These are phyloP conservation scores for Salvia sclarea DNA, from an alignment of 305 asterid genomes.

Conservation along the genomic window DNA sequence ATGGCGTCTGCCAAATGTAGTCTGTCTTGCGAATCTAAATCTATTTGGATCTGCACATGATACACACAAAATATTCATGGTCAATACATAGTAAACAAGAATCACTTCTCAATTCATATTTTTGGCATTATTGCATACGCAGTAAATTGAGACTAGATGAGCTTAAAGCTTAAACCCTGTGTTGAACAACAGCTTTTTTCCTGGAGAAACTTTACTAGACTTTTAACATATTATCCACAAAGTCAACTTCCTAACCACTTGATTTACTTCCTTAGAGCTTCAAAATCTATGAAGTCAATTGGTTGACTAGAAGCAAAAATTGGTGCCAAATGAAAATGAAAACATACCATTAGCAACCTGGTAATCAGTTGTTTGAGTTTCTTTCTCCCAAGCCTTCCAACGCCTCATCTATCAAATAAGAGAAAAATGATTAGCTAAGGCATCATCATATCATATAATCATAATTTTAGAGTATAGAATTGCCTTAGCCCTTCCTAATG, in stretches of 20 bases:
- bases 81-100: neutral
- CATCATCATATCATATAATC: no score
- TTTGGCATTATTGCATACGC: neutral
- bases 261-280: neutral
- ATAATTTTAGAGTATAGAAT: neutral
- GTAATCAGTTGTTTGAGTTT: constrained; percentile 34
- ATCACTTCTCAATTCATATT: neutral
- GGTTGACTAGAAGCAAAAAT: neutral
- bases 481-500: constrained; percentile 40
- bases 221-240: neutral
- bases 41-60: constrained; percentile 44
- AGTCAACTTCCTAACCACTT: neutral
- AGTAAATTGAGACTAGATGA: neutral
- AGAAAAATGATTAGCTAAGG: no score
- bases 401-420: constrained; percentile 22
- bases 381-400: constrained; percentile 45
- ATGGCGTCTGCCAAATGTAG: constrained; percentile 43
- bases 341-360: constrained; percentile 32
- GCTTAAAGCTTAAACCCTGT: neutral
- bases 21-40: constrained; percentile 39
- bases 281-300: neutral
- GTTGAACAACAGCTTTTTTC: no score
- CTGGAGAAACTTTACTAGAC: no score
- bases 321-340: no score
- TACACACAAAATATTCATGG: no score